These are phyloP conservation scores for Lathyrus tuberosus DNA, from an alignment of 306 rosid species.

Conservation along the genomic window DNA sequence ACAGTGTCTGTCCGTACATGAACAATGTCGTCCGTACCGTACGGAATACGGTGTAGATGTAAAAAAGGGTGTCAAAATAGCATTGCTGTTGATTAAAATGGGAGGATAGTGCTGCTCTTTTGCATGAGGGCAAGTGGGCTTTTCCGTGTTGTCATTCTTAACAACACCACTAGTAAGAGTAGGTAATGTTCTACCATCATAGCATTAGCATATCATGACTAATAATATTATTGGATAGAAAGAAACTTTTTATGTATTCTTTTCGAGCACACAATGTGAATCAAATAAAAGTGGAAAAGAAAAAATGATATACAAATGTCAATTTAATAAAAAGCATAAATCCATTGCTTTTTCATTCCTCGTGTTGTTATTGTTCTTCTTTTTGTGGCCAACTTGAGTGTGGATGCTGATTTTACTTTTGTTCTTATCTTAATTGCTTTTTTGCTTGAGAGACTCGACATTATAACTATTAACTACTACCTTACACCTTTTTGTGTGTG, in stretches of 20 bases:
- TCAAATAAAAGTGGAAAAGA: conserved; percentile 10
- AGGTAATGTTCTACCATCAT: conserved; percentile 45
- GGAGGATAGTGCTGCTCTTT: too few relatives aligned
- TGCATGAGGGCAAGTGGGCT: conserved; percentile 37
- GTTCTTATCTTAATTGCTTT: conserved; percentile 41
- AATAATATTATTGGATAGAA: conserved; percentile 16
- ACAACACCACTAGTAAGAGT: conserved; percentile 42
- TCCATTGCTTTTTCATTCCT: conserved; percentile 5
- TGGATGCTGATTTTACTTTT: conserved; percentile 37
- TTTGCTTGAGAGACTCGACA: conserved; percentile 38
- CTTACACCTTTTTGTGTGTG: neutral
- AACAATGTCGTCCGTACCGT: too few relatives aligned
- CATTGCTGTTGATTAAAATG: too few relatives aligned
- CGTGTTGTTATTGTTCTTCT: conserved; percentile 8
- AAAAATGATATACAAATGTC: conserved; percentile 27
- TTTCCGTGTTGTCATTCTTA: conserved; percentile 42
- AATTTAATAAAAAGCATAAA: conserved; percentile 35
- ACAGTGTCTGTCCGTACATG: too few relatives aligned
- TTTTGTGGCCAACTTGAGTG: conserved; percentile 37
- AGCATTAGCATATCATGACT: conserved; percentile 9
- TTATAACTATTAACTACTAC: conserved; percentile 8
- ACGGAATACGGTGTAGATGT: too few relatives aligned
- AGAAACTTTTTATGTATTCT: conserved; percentile 42
- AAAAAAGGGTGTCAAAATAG: too few relatives aligned
- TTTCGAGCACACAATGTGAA: conserved; percentile 47